phyloP scores from a whole-genome alignment of 805 yeast species.

The Debaryomyces hansenii region DNA sequence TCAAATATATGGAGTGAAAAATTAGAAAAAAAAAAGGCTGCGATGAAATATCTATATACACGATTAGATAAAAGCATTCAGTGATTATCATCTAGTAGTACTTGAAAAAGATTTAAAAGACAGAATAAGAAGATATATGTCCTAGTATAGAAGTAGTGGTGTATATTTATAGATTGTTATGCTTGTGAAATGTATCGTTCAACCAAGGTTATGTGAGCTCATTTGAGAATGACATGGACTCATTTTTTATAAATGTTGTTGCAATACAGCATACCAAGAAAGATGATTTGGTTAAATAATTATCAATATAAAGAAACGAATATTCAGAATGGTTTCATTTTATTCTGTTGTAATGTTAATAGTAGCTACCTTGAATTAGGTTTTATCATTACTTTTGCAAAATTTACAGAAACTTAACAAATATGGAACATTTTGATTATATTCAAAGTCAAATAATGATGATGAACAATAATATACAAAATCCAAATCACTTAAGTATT shows the following conservation, averaged over 20 bases:
- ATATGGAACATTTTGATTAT: background rate
- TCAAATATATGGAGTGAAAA: background rate
- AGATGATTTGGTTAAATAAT: background rate
- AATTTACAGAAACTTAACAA: background rate
- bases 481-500: background rate
- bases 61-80: background rate
- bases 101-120: too few species aligned
- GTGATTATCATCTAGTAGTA: too few species aligned
- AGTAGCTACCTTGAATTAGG: background rate
- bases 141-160: too few species aligned
- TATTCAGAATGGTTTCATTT: background rate
- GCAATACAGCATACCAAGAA: background rate
- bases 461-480: background rate
- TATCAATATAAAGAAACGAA: background rate
- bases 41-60: background rate
- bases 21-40: background rate
- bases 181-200: background rate
- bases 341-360: background rate
- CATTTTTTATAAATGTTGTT: background rate
- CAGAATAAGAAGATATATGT: too few species aligned
- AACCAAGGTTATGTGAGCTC: too few species aligned
- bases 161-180: background rate
- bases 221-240: too few species aligned
- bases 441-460: background rate
- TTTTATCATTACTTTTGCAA: background rate